phyloP scores from a whole-genome alignment of 352 stramenopile genomes.

The Pythium myriotylum region DNA sequence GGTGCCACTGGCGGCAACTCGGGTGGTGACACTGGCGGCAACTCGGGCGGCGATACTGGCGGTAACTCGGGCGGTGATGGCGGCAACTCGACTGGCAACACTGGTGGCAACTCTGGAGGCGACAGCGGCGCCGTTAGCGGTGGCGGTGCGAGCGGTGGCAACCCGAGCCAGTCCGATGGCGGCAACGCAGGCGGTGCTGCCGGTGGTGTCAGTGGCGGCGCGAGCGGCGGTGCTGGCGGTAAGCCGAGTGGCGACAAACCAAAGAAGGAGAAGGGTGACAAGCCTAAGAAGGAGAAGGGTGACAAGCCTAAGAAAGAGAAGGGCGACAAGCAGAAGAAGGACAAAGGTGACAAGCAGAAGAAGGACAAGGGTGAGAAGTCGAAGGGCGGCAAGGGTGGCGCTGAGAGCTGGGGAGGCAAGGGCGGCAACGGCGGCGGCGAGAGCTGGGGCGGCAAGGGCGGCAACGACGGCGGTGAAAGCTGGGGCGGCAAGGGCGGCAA shows the following conservation, averaged over 20 bases:
- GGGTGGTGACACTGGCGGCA: too few relatives aligned
- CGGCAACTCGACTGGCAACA: too few relatives aligned
- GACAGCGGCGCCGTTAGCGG: neutral
- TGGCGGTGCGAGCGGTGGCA: neutral
- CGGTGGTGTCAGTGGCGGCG: too few relatives aligned
- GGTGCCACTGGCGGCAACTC: neutral
- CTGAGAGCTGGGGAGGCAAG: too few relatives aligned
- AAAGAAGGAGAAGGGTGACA: too few relatives aligned
- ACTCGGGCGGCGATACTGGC: too few relatives aligned
- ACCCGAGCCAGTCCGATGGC: neutral
- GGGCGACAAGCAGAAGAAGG: too few relatives aligned
- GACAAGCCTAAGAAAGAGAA: too few relatives aligned
- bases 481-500: neutral
- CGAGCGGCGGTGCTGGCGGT: neutral
- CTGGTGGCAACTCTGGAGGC: neutral
- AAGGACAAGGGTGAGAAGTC: too few relatives aligned
- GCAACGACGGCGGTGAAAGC: neutral
- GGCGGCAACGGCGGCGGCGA: neutral
- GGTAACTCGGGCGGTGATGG: too few relatives aligned
- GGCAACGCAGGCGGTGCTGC: neutral
- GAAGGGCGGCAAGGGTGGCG: neutral
- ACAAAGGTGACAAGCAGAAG: too few relatives aligned
- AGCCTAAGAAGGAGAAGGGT: too few relatives aligned
- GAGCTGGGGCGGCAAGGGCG: neutral
- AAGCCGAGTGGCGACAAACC: neutral